Evolutionary conservation across 2,329 filamentous ascomycete species (phyloP), one percentile per base, ranked within the genome.

Genomic region (Colletotrichum echinochloae): DNA sequence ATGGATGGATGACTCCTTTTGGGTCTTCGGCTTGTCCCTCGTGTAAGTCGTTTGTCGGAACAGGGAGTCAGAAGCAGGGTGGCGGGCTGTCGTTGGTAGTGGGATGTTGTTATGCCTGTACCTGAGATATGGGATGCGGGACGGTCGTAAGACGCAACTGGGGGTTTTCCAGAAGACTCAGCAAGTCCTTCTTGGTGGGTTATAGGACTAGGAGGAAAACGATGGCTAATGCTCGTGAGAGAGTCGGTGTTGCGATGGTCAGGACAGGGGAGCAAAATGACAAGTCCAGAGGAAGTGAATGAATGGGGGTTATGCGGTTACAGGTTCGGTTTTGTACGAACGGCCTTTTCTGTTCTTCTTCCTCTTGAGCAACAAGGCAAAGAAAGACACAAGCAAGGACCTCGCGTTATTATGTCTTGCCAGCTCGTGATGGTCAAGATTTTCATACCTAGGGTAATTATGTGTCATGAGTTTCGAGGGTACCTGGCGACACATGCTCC

Each of bases 371-470:
- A 52, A 4, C 33, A 41, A 41, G 39, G 39, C 41, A 44, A 44
- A n/a, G n/a, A n/a, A 35, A 35, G 26, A n/a, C 9, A 9, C n/a
- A 41, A 52, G 35, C 66, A 61, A 62, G 55, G 56, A 41, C 39
- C 57, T 67, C 64, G 67, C 64, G 64, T 72, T 73, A 71, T 70
- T 68, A 73, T 66, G 70, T 71, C 61, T 72, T 49, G 61, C 66
- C 72, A 74, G 74, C 73, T 73, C 74, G 74, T 75, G 74, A 77
- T 76, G 72, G 72, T 74, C 73, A 60, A 62, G 68, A 60, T 78
- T 79, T 78, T 72, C 72, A 79, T 79, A n/a, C n/a, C n/a, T n/a
- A 75, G 77, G 75, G 77, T 79, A 80, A 79, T 79, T 79, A 80
- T 79, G 78, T 79, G 78, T 79, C 77, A 79, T 79, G 64, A 30